Conservation (phyloP, 768 basidiomycete species). For the Mycena vitilis region DNA sequence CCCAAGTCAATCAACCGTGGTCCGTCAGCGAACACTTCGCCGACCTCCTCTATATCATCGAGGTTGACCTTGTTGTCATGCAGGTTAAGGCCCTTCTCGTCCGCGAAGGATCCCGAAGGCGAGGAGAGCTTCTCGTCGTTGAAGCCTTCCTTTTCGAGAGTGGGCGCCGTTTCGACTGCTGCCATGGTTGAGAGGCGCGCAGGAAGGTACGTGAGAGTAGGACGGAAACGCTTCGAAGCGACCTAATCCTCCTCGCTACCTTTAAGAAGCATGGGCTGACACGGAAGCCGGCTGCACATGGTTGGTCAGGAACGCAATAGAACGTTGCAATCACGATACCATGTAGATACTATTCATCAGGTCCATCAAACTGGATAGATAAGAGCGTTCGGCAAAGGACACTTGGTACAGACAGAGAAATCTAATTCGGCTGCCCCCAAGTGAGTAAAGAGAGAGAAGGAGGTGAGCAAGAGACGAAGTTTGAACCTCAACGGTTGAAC, state of each 20-base stretch:
- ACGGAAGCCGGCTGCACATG: too few species aligned
- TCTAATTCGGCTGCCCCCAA: too few species aligned
- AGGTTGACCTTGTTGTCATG: constrained; percentile 30
- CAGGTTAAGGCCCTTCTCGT: constrained; percentile 26
- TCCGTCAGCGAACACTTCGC: constrained; percentile 43
- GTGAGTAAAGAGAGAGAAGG: too few species aligned
- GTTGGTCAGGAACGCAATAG: too few species aligned
- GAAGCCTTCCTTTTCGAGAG: constrained; percentile 22
- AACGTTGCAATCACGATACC: too few species aligned
- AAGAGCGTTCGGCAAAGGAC: too few species aligned
- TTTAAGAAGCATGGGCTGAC: neutral
- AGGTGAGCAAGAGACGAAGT: too few species aligned
- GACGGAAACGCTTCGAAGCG: constrained; percentile 25
- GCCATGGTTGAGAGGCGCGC: constrained; percentile 28
- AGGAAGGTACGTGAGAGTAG: constrained; percentile 23
- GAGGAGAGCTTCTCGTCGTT: constrained; percentile 29
- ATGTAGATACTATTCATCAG: too few species aligned
- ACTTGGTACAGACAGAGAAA: too few species aligned
- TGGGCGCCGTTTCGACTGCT: constrained; percentile 28
- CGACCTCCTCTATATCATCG: constrained; percentile 34
- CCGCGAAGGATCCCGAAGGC: constrained; percentile 13
- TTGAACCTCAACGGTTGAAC: too few species aligned
- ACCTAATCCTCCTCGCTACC: neutral
- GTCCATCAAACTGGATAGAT: too few species aligned
- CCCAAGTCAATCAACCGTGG: constrained; percentile 49